Conservation (phyloP, 257 asterid species). For the Buddleja alternifolia region DNA sequence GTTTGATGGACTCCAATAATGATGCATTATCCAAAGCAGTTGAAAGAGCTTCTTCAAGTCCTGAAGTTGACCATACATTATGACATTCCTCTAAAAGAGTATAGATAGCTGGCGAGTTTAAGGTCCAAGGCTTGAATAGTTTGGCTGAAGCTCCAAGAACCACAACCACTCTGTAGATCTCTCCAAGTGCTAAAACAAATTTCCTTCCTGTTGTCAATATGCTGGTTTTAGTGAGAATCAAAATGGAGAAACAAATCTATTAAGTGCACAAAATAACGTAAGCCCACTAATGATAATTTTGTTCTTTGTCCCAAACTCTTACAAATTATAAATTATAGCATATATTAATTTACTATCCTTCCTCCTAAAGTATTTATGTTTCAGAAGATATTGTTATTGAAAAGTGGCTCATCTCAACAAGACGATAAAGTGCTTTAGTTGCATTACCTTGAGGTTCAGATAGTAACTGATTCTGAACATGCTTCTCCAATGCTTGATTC, state of each 20-base stretch:
- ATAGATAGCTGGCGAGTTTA: constrained; percentile 44
- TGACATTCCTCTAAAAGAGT: constrained; percentile 64
- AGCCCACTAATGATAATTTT: constrained; percentile 2
- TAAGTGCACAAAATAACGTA: constrained; percentile 7
- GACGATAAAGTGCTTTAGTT: constrained; percentile 11
- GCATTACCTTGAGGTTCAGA: constrained; percentile 65
- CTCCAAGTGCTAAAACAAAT: constrained; percentile 67
- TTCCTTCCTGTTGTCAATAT: constrained; percentile 55
- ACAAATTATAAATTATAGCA: neutral
- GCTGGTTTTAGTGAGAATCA: constrained; percentile 29
- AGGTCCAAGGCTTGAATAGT: constrained; percentile 79
- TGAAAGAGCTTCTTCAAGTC: constrained; percentile 66
- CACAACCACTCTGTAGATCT: constrained; percentile 76
- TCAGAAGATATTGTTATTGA: constrained; percentile 1
- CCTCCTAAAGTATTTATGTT: neutral
- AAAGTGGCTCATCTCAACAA: constrained; percentile 23
- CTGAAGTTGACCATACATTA: constrained; percentile 59
- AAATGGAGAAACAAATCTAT: constrained; percentile 20
- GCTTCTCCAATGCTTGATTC: constrained; percentile 61
- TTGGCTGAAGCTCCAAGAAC: constrained; percentile 67
- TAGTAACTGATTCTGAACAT: constrained; percentile 48
- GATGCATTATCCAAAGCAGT: constrained; percentile 39
- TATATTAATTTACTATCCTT: constrained; percentile 3
- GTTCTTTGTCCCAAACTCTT: neutral
- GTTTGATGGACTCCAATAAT: constrained; percentile 55